A percentile compares a stretch with the other conserved stretches of the same genome.
Evolutionary conservation across 352 stramenopile species (phyloP).

Genomic region (Pythium insidiosum): DNA sequence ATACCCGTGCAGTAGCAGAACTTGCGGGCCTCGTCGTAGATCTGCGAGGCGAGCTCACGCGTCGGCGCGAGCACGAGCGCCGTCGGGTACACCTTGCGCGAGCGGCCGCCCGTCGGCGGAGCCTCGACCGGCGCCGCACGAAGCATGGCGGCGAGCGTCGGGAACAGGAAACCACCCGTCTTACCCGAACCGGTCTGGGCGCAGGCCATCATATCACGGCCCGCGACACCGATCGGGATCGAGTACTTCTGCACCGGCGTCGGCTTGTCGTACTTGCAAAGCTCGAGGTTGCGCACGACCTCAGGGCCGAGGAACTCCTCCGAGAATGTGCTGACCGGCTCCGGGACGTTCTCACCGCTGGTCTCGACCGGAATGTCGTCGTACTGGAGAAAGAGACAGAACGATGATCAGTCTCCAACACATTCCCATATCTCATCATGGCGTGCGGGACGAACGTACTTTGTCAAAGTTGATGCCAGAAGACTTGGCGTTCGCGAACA

Average conservation of each 20-base stretch:
- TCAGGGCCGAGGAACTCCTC: slow-evolving; percentile 88
- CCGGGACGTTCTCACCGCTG: slow-evolving; percentile 89
- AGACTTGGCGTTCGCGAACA: slow-evolving; percentile 90
- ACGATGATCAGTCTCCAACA: neutral
- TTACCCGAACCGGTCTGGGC: slow-evolving; percentile 98
- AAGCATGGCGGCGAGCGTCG: slow-evolving; percentile 95
- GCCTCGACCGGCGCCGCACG: slow-evolving; percentile 58
- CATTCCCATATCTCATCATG: neutral
- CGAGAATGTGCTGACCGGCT: slow-evolving; percentile 88
- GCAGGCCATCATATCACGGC: slow-evolving; percentile 98
- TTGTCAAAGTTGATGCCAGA: slow-evolving; percentile 99
- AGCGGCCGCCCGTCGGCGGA: slow-evolving; percentile 39
- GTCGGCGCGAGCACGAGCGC: slow-evolving; percentile 93
- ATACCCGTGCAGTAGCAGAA: slow-evolving; percentile 97
- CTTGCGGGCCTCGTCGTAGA: slow-evolving; percentile 94
- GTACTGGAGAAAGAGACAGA: slow-evolving; percentile 52
- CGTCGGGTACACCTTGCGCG: slow-evolving; percentile 86
- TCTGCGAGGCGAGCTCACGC: slow-evolving; percentile 93
- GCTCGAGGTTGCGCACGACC: slow-evolving; percentile 88
- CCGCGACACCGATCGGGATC: slow-evolving; percentile 92
- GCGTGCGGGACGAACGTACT: slow-evolving; percentile 8
- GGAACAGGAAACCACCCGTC: slow-evolving; percentile 96
- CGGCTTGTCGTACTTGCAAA: slow-evolving; percentile 94
- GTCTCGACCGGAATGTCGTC: slow-evolving; percentile 98
- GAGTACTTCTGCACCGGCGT: slow-evolving; percentile 99